Evolutionary conservation across 805 yeast species (phyloP).

Genomic region (Lipomyces starkeyi): DNA sequence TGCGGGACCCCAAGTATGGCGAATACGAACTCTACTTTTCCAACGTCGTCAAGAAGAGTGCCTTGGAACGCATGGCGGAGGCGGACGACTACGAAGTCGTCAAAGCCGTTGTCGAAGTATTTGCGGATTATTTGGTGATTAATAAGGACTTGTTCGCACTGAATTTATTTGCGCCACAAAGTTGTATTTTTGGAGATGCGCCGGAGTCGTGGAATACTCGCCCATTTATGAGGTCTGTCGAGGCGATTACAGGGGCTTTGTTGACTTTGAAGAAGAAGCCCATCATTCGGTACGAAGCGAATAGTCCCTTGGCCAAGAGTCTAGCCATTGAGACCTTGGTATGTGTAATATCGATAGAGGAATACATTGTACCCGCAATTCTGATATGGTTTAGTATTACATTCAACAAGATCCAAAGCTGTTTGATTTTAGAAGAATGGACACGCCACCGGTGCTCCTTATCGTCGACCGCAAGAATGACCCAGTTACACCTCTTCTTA

Average conservation of each 20-base stretch:
- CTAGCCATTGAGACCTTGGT: constrained; percentile 69
- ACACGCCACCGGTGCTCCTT: constrained; percentile 73
- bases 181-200: constrained; percentile 48
- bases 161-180: constrained; percentile 45
- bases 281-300: constrained; percentile 74
- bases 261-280: constrained; percentile 81
- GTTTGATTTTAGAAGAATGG: constrained; percentile 69
- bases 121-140: constrained; percentile 79
- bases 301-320: constrained; percentile 66
- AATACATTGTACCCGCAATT: constrained; percentile 58
- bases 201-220: constrained; percentile 55
- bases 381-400: constrained; percentile 47
- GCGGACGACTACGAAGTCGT: constrained; percentile 86
- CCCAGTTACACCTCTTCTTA: constrained; percentile 88
- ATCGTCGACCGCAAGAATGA: constrained; percentile 85
- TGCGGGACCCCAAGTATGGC: constrained; percentile 78
- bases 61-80: constrained; percentile 86
- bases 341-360: constrained; percentile 15
- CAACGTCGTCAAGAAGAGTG: constrained; percentile 74
- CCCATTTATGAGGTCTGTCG: constrained; percentile 52
- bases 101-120: constrained; percentile 76
- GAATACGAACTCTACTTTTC: constrained; percentile 78
- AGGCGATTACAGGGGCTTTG: constrained; percentile 60
- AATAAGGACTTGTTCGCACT: constrained; percentile 69
- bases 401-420: constrained; percentile 53